Evolutionary conservation across 2,329 filamentous ascomycete genomes (phyloP), one percentile per base, ranked within the genome.

Genomic region (Nannizzia gypsea): DNA sequence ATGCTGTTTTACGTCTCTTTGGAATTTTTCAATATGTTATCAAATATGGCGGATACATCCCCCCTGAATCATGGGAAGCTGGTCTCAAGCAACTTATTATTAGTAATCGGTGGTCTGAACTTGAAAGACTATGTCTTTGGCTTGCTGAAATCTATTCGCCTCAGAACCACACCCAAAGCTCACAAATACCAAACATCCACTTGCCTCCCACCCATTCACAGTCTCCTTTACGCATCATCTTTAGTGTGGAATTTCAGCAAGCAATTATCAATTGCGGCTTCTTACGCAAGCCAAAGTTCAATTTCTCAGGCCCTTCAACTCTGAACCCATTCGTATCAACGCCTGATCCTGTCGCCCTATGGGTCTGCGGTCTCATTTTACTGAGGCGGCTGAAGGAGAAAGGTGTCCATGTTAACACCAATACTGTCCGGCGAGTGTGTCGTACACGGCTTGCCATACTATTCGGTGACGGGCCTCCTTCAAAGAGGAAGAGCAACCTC

Each of bases 51-150:
- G 71, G 71, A 59, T 64, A 70, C 59, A 71, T 81, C 24, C 72
- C 72, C 22, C 70, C 74, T 2, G 69, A 63, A 26, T 66, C 73
- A 15, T 87, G 84, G 84, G 70, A 72, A 54, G 82, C 86, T 66
- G 73, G 84, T 8, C 66, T 87, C 46, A 80, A 80, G 52, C 78
- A 83, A 28, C 77, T 82, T 52, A 84, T 83, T 3, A 85, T 83
- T 80, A 68, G 73, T 6, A 73, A 78, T 6, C 74, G 77, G 15
- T 77, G 82, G 66, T 67, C 76, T 13, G 78, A 81, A 34, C 71
- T 86, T 5, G 74, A 76, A 61, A 75, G 75, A 22, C 72, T 84
- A 26, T 73, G 78, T 11, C 64, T 80, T 48, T 81, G 77, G 80
- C 74, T 87, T 2, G 73, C 75, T 5, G 66, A 66, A 8, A 71